Percentiles rank a stretch among this genome's conserved stretches.
Evolutionary conservation across 2,329 filamentous ascomycete species (phyloP).

Genomic region (Akanthomyces dipterigenus): DNA sequence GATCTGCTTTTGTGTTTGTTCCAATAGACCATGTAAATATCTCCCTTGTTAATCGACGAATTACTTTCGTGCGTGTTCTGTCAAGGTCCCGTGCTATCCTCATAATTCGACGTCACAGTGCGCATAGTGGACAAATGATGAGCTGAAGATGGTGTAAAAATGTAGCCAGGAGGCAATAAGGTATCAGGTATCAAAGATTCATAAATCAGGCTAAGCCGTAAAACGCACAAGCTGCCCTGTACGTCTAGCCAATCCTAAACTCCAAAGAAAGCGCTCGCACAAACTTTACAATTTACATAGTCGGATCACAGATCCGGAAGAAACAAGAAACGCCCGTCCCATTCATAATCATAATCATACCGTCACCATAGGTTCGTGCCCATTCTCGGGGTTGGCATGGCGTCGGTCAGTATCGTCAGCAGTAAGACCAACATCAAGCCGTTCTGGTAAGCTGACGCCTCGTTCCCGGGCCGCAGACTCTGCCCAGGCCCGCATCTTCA

Average conservation of each 20-base stretch:
- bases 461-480: conserved; percentile 53
- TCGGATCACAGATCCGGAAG: conserved; percentile 14
- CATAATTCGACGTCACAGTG: not conserved
- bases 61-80: not conserved
- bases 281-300: not conserved
- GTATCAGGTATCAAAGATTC: not conserved
- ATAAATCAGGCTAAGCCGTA: not conserved
- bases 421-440: conserved; percentile 31
- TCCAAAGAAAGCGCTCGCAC: not conserved
- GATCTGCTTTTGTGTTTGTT: not conserved
- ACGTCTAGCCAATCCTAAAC: conserved; percentile 12
- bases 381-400: conserved; percentile 28
- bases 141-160: not conserved
- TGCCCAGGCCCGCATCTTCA: conserved; percentile 79
- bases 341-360: conserved; percentile 27
- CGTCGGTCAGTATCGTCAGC: conserved; percentile 29
- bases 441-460: conserved; percentile 25
- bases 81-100: not conserved
- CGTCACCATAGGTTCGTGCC: conserved; percentile 47
- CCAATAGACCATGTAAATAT: conserved; percentile 11
- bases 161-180: not conserved
- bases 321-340: conserved; percentile 7
- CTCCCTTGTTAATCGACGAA: not conserved
- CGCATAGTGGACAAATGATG: not conserved
- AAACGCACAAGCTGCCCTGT: not conserved